Conservation (phyloP, 2,329 filamentous ascomycete genomes). For the Alternaria arbusti region DNA sequence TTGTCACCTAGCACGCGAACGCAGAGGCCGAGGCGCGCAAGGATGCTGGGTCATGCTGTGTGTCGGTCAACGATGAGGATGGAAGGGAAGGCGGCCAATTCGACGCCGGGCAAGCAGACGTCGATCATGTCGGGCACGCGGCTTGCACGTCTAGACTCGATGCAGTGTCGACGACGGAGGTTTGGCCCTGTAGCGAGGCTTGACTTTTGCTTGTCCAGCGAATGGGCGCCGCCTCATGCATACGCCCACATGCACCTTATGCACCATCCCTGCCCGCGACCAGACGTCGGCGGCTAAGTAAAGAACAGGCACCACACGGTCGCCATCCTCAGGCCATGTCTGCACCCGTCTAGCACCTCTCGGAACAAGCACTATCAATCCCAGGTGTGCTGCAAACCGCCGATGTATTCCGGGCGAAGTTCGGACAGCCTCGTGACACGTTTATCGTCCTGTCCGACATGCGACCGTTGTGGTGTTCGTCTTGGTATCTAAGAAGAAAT, state of each 20-base stretch:
- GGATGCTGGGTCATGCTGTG: slow-evolving; percentile 15
- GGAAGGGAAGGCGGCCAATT: slow-evolving; percentile 24
- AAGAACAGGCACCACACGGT: slow-evolving; percentile 4
- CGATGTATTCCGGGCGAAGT: neutral
- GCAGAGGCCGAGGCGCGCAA: slow-evolving; percentile 13
- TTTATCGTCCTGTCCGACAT: neutral
- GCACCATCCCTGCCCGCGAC: slow-evolving; percentile 17
- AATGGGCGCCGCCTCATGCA: slow-evolving; percentile 23
- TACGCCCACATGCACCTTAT: slow-evolving; percentile 10
- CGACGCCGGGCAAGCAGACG: slow-evolving; percentile 20
- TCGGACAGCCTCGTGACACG: neutral
- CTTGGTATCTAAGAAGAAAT: neutral
- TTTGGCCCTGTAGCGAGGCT: slow-evolving; percentile 26
- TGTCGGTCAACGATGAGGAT: slow-evolving; percentile 11
- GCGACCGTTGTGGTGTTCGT: neutral
- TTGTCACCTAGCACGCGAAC: slow-evolving; percentile 24
- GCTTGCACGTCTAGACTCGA: slow-evolving; percentile 6
- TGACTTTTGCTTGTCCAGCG: slow-evolving; percentile 19
- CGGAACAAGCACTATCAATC: slow-evolving; percentile 9
- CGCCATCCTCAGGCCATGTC: neutral
- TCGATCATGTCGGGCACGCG: slow-evolving; percentile 21
- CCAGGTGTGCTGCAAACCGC: slow-evolving; percentile 2
- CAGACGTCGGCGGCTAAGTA: slow-evolving; percentile 21
- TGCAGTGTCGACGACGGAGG: slow-evolving; percentile 11
- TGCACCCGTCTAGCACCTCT: neutral